These are phyloP conservation scores for Hypoxylon perforatum DNA, from an alignment of 495 filamentous ascomycete species.

Conservation along the genomic window DNA sequence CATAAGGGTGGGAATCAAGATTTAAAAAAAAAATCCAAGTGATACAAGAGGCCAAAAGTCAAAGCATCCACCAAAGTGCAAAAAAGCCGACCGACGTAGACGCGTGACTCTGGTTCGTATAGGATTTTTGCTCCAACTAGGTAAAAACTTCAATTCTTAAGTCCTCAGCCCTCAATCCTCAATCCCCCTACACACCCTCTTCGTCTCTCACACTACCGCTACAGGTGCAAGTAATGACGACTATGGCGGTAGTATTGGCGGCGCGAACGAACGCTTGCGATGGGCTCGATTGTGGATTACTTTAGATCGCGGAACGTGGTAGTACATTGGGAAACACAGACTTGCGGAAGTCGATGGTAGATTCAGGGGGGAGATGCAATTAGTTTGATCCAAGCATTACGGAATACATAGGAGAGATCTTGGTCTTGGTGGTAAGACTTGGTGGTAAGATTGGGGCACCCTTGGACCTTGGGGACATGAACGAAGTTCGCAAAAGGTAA, in stretches of 20 bases:
- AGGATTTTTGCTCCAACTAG: slow-evolving; percentile 22
- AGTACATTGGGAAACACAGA: slow-evolving; percentile 35
- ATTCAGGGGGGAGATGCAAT: slow-evolving; percentile 14
- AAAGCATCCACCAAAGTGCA: slow-evolving; percentile 28
- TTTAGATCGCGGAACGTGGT: slow-evolving; percentile 37
- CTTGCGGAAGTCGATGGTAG: slow-evolving; percentile 15
- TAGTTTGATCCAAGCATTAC: slow-evolving; percentile 12
- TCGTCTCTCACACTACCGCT: slow-evolving; percentile 24
- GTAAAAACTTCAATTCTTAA: slow-evolving; percentile 15
- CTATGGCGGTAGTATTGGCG: slow-evolving; percentile 13
- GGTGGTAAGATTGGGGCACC: slow-evolving; percentile 1
- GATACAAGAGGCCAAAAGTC: slow-evolving; percentile 32
- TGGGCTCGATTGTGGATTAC: slow-evolving; percentile 23
- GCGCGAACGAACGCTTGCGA: slow-evolving; percentile 21
- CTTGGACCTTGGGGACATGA: slow-evolving; percentile 7
- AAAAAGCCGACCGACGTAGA: slow-evolving; percentile 24
- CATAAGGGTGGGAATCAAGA: slow-evolving; percentile 41
- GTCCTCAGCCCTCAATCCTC: no score
- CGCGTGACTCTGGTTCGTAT: slow-evolving; percentile 29
- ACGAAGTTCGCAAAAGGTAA: slow-evolving; percentile 22
- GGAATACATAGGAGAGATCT: slow-evolving; percentile 27
- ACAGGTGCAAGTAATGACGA: slow-evolving; percentile 17
- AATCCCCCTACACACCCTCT: slow-evolving; percentile 19
- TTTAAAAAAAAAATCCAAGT: slow-evolving; percentile 9
- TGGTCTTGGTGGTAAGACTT: slow-evolving; percentile 23